Evolutionary conservation across 1,139 yeast species (phyloP).

Genomic region (Candida sanyaensis): DNA sequence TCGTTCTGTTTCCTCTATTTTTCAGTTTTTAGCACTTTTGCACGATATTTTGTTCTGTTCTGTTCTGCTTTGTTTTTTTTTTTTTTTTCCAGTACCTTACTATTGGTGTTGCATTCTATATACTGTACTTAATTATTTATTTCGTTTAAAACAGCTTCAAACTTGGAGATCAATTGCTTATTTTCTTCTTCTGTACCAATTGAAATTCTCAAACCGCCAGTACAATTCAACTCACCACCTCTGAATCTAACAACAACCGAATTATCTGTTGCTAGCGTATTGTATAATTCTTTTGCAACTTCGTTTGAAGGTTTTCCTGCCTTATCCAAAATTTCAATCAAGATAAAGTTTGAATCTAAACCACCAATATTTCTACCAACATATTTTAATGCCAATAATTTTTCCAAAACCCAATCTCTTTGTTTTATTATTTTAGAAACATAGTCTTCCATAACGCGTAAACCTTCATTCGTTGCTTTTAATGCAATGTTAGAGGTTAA

Average conservation of each 20-base stretch:
- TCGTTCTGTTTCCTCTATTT: not conserved
- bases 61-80: too few relatives aligned
- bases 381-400: slow-evolving; percentile 54
- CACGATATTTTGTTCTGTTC: slow-evolving; percentile 1
- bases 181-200: slow-evolving; percentile 85
- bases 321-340: slow-evolving; percentile 67
- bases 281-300: slow-evolving; percentile 69
- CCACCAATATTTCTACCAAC: slow-evolving; percentile 86
- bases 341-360: slow-evolving; percentile 78
- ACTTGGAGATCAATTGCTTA: slow-evolving; percentile 50
- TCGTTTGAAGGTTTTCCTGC: slow-evolving; percentile 66
- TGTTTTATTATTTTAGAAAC: slow-evolving; percentile 55
- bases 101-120: too few relatives aligned
- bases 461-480: slow-evolving; percentile 66
- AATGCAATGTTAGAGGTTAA: slow-evolving; percentile 75
- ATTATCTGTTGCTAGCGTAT: slow-evolving; percentile 65
- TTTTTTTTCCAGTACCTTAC: not conserved
- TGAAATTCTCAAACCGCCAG: slow-evolving; percentile 83
- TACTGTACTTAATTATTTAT: slow-evolving; percentile 6
- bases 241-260: slow-evolving; percentile 87
- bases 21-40: not conserved
- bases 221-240: slow-evolving; percentile 87
- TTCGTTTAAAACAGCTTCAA: slow-evolving; percentile 25
- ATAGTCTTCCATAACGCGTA: slow-evolving; percentile 57
- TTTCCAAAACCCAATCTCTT: slow-evolving; percentile 53